These are phyloP conservation scores for Asterochloris erici DNA, from an alignment of 139 green algal genomes.

Conservation along the genomic window DNA sequence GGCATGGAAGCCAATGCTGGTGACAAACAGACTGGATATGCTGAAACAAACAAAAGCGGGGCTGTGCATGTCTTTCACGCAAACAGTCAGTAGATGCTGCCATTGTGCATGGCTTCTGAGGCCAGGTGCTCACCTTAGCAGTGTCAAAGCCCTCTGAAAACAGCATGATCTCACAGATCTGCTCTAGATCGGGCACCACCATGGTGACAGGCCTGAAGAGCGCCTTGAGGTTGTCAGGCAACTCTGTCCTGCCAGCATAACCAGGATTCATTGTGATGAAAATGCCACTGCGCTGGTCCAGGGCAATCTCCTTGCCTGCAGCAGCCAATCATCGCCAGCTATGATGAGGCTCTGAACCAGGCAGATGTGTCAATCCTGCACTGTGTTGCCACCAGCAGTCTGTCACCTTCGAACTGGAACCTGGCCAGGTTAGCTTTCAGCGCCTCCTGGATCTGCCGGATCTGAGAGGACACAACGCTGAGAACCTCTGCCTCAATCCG, in stretches of 20 bases:
- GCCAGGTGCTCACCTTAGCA: conserved; percentile 41
- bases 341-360: no score
- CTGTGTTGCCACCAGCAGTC: not conserved
- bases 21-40: not conserved
- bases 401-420: conserved; percentile 80
- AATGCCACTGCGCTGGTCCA: conserved; percentile 67
- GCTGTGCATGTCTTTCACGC: not conserved
- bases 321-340: not conserved
- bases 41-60: not conserved
- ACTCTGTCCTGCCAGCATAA: conserved; percentile 77
- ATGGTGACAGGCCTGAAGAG: conserved; percentile 81
- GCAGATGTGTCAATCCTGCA: not conserved
- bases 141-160: conserved; percentile 82
- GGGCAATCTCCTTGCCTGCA: conserved; percentile 61
- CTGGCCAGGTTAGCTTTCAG: conserved; percentile 77
- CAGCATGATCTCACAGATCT: conserved; percentile 89
- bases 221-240: conserved; percentile 73
- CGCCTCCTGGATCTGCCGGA: conserved; percentile 73
- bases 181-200: conserved; percentile 75
- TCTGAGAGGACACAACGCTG: conserved; percentile 58
- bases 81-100: not conserved
- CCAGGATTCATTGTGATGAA: conserved; percentile 92
- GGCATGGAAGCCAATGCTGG: not conserved
- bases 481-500: conserved; percentile 85
- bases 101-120: not conserved